These are phyloP conservation scores for Pleurotus citrinopileatus DNA, from an alignment of 768 basidiomycete species.

Conservation along the genomic window DNA sequence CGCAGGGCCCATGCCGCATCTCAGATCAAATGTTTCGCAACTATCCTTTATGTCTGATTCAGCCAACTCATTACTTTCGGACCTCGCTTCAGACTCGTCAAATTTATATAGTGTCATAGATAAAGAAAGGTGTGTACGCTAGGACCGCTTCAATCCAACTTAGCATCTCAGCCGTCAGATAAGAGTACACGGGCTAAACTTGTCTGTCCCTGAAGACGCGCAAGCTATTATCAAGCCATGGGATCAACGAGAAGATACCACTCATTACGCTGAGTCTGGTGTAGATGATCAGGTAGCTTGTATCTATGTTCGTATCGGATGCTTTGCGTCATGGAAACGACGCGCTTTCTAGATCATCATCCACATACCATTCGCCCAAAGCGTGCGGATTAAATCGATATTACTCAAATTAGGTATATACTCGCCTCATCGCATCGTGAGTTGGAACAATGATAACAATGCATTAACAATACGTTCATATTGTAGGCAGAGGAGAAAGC, in stretches of 20 bases:
- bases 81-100: conserved; percentile 42
- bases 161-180: conserved; percentile 5
- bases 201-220: conserved; percentile 79
- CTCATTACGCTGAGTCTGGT: conserved; percentile 67
- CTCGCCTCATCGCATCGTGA: no score
- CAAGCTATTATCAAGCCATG: conserved; percentile 78
- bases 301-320: neutral
- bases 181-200: conserved; percentile 80
- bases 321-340: neutral
- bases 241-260: conserved; percentile 70
- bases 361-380: conserved; percentile 78
- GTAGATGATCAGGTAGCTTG: conserved; percentile 78
- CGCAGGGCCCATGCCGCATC: no score
- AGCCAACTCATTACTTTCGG: conserved; percentile 40
- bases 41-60: no score
- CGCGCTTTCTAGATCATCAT: conserved; percentile 58
- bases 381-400: conserved; percentile 72
- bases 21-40: no score
- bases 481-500: conserved; percentile 69
- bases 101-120: conserved; percentile 63
- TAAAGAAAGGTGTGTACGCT: conserved; percentile 55
- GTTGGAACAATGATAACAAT: neutral
- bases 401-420: conserved; percentile 71
- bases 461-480: neutral
- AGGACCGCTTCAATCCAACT: neutral